Evolutionary conservation across 208 protist species (phyloP).

Genomic region (Herpetomonas samuelpessoai): DNA sequence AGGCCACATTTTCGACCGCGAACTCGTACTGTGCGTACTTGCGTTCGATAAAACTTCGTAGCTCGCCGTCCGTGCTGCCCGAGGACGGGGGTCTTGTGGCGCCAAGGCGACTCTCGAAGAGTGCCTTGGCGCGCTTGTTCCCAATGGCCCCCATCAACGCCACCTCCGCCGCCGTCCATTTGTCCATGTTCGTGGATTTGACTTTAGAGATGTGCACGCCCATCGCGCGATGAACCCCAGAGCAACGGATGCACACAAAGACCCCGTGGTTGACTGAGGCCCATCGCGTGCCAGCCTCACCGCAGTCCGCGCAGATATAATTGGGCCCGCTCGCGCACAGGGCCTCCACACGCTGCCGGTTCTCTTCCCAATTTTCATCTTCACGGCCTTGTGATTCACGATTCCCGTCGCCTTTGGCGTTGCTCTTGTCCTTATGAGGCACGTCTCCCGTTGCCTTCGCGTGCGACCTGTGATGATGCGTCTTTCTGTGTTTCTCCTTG

Average conservation of each 20-base stretch:
- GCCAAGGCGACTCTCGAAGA: conserved; percentile 53
- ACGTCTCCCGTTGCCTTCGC: no score
- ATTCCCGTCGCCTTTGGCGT: no score
- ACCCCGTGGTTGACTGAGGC: conserved; percentile 88
- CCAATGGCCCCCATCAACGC: conserved; percentile 69
- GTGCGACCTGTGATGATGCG: no score
- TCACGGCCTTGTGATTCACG: conserved; percentile 13
- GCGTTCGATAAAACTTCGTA: conserved; percentile 52
- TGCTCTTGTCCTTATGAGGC: no score
- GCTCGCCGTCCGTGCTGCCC: conserved; percentile 29
- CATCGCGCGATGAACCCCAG: conserved; percentile 92
- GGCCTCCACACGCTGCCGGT: conserved; percentile 53
- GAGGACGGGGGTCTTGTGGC: conserved; percentile 7
- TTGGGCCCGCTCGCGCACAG: conserved; percentile 61
- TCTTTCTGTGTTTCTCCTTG: no score
- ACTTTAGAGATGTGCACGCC: conserved; percentile 94
- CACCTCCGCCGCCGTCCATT: conserved; percentile 63
- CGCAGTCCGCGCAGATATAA: conserved; percentile 85
- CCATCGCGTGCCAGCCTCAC: conserved; percentile 80
- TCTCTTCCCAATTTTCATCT: conserved; percentile 65
- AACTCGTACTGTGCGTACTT: conserved; percentile 77
- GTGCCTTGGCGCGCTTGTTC: conserved; percentile 52
- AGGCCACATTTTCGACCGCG: conserved; percentile 39
- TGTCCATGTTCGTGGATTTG: conserved; percentile 93
- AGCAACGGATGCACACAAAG: conserved; percentile 93